Conservation (phyloP, 1,139 yeast species). For the Kodamaea alishanica region DNA sequence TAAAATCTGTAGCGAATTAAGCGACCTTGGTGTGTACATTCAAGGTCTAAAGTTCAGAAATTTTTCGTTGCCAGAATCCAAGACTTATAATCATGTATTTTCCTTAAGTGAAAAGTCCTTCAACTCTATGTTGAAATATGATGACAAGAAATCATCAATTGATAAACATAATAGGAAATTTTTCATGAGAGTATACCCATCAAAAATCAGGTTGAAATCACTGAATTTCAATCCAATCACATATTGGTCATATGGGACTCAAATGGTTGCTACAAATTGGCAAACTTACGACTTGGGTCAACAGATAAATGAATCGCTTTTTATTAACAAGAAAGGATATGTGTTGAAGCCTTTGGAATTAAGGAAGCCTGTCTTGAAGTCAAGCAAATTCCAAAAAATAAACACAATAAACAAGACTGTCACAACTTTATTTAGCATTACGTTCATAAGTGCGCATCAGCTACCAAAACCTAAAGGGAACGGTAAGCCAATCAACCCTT, state of each 20-base stretch:
- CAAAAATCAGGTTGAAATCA: conserved; percentile 69
- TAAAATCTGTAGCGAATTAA: conserved; percentile 44
- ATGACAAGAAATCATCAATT: conserved; percentile 47
- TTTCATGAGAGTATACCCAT: conserved; percentile 85
- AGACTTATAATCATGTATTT: conserved; percentile 75
- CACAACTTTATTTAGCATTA: conserved; percentile 29
- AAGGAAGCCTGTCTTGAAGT: conserved; percentile 33
- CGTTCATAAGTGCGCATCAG: conserved; percentile 79
- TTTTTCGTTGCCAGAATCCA: conserved; percentile 83
- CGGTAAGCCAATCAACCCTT: conserved; percentile 51
- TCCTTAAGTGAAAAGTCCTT: conserved; percentile 77
- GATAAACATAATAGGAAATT: conserved; percentile 74
- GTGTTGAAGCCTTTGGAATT: conserved; percentile 64
- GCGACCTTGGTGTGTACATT: conserved; percentile 60
- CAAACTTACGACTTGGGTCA: conserved; percentile 89
- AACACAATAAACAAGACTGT: conserved; percentile 2
- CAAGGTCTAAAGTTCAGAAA: conserved; percentile 77
- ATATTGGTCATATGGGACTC: conserved; percentile 84
- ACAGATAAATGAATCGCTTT: conserved; percentile 85
- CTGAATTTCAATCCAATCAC: conserved; percentile 74
- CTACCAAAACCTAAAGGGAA: conserved; percentile 59
- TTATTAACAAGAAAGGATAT: conserved; percentile 67
- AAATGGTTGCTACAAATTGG: conserved; percentile 97
- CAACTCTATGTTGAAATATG: conserved; percentile 61
- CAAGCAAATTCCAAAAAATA: conserved; percentile 14